Base-by-base conservation (phyloP, 2,329 filamentous ascomycete genomes). In the Cercospora sp. region DNA sequence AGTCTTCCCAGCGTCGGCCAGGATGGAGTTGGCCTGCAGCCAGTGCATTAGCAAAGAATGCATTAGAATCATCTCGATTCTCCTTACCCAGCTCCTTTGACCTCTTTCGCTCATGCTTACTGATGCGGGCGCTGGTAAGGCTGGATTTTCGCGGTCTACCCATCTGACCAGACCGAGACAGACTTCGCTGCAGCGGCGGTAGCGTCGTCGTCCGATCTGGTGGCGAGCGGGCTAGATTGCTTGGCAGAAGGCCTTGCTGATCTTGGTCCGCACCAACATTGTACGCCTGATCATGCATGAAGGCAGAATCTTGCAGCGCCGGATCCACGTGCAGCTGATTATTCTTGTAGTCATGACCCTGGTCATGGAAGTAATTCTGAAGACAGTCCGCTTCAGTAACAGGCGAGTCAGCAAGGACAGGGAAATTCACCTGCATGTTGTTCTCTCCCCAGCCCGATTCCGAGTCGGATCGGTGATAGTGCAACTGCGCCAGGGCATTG, bases 1-100 rank as follows among this genome's bases (percentile, higher is more conserved):
- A 85, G 80, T 98, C 94, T 80, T 97, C 93, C 95, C 94, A 98
- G 75, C 94, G 87, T 82, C 95, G 97, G 72, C 92, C 93, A 58
- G 62, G 62, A 81, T 91, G 88, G 60, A 86, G 83, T 74, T 86
- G 87, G 18, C 86, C 91, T 68, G 91, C 90, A 21, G 88, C 89
- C 66, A 90, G 93, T 80, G 97, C 94, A 51, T 92, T 92, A 16
- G 93, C 97, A 73, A 91, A 87, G 66, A 93, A 92, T 81, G 97
- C 97, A 70, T 92, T 87, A 74, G 90, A 89, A 67, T 90, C 87
- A 76, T 90, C 90, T 71, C 92, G 84, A 70, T 91, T 87, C 82
- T 91, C 90, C 82, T 91, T 90, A 65, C 89, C 87, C 60, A 90
- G 88, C 63, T 92, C 90, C 69, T 90, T 90, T 28, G 93, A 96